A percentile compares a stretch with the other conserved stretches of the same genome.
Conservation (phyloP, 2,329 filamentous ascomycete genomes). For the Talaromyces piceae region DNA sequence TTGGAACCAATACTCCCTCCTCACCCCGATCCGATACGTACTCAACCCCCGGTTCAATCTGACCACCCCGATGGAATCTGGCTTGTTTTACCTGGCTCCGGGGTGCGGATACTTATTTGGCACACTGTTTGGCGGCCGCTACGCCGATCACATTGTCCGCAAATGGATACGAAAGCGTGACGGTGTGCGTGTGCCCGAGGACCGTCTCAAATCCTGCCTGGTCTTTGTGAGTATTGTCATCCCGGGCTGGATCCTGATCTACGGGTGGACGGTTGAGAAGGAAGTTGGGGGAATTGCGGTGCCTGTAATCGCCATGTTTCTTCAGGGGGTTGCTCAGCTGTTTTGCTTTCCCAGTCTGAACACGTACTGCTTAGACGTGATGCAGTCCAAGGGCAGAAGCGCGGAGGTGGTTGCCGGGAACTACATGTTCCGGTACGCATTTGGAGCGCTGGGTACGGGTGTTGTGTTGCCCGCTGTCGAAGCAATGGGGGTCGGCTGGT, state of each 20-base stretch:
- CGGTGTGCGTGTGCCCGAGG: slow-evolving; percentile 58
- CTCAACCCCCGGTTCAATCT: slow-evolving; percentile 67
- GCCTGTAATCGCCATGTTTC: slow-evolving; percentile 65
- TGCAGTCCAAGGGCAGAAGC: slow-evolving; percentile 53
- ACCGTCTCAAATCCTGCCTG: slow-evolving; percentile 55
- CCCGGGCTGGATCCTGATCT: slow-evolving; percentile 59
- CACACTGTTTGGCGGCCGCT: slow-evolving; percentile 64
- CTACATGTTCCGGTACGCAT: slow-evolving; percentile 69
- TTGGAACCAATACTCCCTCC: slow-evolving; percentile 67
- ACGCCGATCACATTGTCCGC: slow-evolving; percentile 60
- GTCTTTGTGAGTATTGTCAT: slow-evolving; percentile 52
- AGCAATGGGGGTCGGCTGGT: slow-evolving; percentile 71
- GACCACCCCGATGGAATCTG: slow-evolving; percentile 57
- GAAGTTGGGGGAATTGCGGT: slow-evolving; percentile 47
- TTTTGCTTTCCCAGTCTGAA: slow-evolving; percentile 71
- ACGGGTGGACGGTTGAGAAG: slow-evolving; percentile 58
- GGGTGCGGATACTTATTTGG: slow-evolving; percentile 63
- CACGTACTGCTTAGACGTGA: slow-evolving; percentile 76
- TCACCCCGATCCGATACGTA: slow-evolving; percentile 64
- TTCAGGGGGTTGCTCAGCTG: slow-evolving; percentile 66
- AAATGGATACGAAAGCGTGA: slow-evolving; percentile 53
- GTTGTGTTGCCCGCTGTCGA: slow-evolving; percentile 68
- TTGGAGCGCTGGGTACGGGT: slow-evolving; percentile 63
- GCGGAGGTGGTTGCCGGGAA: slow-evolving; percentile 74
- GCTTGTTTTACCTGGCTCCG: slow-evolving; percentile 67